Evolutionary conservation across 352 stramenopile genomes (phyloP), one percentile per base, ranked within the genome.

Genomic region (Globisporangium acanthophoron): DNA sequence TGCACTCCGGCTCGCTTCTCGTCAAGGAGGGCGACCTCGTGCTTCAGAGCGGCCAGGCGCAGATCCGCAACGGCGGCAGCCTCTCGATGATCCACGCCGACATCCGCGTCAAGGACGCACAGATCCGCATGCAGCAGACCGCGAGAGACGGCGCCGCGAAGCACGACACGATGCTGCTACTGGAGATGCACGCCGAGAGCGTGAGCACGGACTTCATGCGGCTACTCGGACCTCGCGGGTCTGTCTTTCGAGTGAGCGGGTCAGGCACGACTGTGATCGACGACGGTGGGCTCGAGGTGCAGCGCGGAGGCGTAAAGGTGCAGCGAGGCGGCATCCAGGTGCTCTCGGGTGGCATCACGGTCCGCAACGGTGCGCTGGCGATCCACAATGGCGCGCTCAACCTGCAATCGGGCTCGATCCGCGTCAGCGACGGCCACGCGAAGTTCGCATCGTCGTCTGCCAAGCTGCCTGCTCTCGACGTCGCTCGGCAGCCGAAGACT

Each of bases 281-380:
- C 35, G 61, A 79, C 35, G 80, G 77, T 18, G 80, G 80, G 0
- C 52, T 90, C 9, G 80, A 87, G 21, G 70, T 90, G 18, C 58
- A 87, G 16, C 70, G 74, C 13, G 80, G 80, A 20, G 80, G 78
- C 20, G 21, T 88, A n/a, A 71, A 71, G 33, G 69, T 90, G 9
- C 67, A 87, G 41, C 67, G 73, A 8, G 80, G 80, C 6, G 80
- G 80, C 2, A 52, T 90, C 5, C 67, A 87, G 35, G 76, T 90
- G 29, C 71, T 87, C 44, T 71, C 72, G 18, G 78, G 84, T 13
- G 80, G 78, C 4, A 62, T 88, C 24, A 70, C 70, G 1, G 61
- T 90, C 29, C 65, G 62, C 40, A 76, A 78, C 21, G 66, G 73
- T 18, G 70, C 64, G 5, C 48, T 85, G 24, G 62, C 69, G 15